These are phyloP conservation scores for Prunus davidiana DNA, from an alignment of 306 rosid genomes.

Conservation along the genomic window DNA sequence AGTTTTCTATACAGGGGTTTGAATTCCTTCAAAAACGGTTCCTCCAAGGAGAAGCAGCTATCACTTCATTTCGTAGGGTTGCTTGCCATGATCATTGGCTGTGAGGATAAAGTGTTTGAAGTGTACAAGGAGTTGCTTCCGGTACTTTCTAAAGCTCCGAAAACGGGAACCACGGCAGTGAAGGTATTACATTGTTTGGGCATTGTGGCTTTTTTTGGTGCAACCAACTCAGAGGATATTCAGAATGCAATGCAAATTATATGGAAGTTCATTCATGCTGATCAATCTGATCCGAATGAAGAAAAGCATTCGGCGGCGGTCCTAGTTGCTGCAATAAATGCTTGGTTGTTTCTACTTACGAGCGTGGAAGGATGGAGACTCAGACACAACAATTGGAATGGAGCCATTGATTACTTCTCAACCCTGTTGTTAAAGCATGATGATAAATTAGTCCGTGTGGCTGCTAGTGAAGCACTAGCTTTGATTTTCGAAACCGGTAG, in stretches of 20 bases:
- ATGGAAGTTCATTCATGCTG: too few relatives aligned
- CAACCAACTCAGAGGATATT: too few relatives aligned
- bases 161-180: neutral
- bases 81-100: slow-evolving; percentile 18
- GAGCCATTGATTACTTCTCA: slow-evolving; percentile 20
- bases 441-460: slow-evolving; percentile 10
- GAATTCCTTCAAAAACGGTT: slow-evolving; percentile 17
- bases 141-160: neutral
- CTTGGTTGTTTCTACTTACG: too few relatives aligned
- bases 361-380: too few relatives aligned
- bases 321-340: too few relatives aligned
- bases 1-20: slow-evolving; percentile 6
- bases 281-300: too few relatives aligned
- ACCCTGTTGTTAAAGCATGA: slow-evolving; percentile 10
- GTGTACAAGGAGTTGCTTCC: neutral
- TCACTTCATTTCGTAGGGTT: slow-evolving; percentile 25
- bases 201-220: too few relatives aligned
- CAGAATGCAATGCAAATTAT: too few relatives aligned
- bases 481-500: slow-evolving; percentile 17
- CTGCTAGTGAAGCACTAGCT: slow-evolving; percentile 29
- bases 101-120: neutral
- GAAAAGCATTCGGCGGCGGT: too few relatives aligned
- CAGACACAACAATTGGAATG: neutral
- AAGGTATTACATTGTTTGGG: neutral
- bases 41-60: slow-evolving; percentile 16